Base-by-base conservation (phyloP, 495 filamentous ascomycete genomes). In the Lindgomyces ingoldianus region DNA sequence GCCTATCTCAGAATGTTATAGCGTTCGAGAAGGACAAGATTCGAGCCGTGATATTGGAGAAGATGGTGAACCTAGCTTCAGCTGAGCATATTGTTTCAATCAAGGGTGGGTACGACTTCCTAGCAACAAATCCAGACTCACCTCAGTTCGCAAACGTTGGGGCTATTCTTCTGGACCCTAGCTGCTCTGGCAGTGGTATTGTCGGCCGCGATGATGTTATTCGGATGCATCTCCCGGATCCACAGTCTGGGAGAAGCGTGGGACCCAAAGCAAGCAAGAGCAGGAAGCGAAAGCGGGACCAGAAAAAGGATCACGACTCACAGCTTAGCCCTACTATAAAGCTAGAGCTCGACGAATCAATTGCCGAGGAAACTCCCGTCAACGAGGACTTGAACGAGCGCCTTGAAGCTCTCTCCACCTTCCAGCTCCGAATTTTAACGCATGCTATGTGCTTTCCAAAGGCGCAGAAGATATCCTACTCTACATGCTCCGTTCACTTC, bases 101-200 rank as follows among this genome's bases (percentile, higher is more conserved):
- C 10, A 81, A 86, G 49, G 81, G 80, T 0, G 88, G 86, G 0
- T 81, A 87, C 59, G 93, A 98, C 70, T 98, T 97, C 70, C 76
- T 97, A 2, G 84, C 81, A 4, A 76, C 89, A 0, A 81, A 92
- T 65, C 91, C 93, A 0, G 62, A 74, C 9, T 79, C 81, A 45
- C 45, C 68, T 1, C 78, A 76, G 6, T 83, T 85, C 62, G 72
- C 73, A 10, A 76, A 83, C 11, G 90, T 96, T 4, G 82, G 84
- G 0, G 87, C 87, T 12, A 74, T 98, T 24, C 77, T 98, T 3
- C 83, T 98, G 0, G 95, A 98, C 74, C 94, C 94, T 0, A 93
- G 89, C 67, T 98, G 94, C 69, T 96, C 91, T 0, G 94, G 94
- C 0, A 96, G 90, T 71, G 94, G 94, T 0, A 98, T 98, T 24